Percentiles rank a stretch among this genome's conserved stretches.
phyloP scores from a whole-genome alignment of 441 rosid species.

The Viola pubescens region DNA sequence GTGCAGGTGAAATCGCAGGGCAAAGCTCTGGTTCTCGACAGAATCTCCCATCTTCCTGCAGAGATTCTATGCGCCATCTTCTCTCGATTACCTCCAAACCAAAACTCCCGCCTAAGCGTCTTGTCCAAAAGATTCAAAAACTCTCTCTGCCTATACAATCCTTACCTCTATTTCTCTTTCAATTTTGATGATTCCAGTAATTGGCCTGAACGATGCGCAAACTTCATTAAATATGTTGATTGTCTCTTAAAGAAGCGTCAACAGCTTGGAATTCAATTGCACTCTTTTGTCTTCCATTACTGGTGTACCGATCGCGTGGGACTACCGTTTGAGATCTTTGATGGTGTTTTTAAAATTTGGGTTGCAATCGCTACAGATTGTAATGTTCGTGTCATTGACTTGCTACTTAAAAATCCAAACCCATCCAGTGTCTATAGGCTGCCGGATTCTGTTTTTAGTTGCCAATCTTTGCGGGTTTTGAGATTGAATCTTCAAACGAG shows the following conservation, averaged over 20 bases:
- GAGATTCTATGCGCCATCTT: too few species aligned
- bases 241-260: slow-evolving; percentile 6
- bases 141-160: slow-evolving; percentile 4
- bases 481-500: slow-evolving; percentile 16
- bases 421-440: not conserved
- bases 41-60: too few species aligned
- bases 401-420: slow-evolving; percentile 3
- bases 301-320: slow-evolving; percentile 2
- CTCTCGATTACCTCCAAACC: too few species aligned
- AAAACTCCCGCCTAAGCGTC: slow-evolving; percentile 2
- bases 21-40: too few species aligned
- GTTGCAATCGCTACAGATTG: slow-evolving; percentile 3
- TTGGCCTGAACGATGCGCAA: not conserved
- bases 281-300: slow-evolving; percentile 13
- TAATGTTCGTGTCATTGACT: slow-evolving; percentile 17
- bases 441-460: slow-evolving; percentile 9
- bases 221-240: slow-evolving; percentile 13
- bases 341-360: not conserved
- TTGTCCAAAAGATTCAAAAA: slow-evolving; percentile 9
- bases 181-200: slow-evolving; percentile 9
- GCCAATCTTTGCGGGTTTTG: slow-evolving; percentile 14
- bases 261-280: not conserved
- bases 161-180: slow-evolving; percentile 12
- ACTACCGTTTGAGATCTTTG: not conserved
- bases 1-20: too few species aligned